Conservation (phyloP, 345 rosid genomes). For the Bretschneidera sinensis region DNA sequence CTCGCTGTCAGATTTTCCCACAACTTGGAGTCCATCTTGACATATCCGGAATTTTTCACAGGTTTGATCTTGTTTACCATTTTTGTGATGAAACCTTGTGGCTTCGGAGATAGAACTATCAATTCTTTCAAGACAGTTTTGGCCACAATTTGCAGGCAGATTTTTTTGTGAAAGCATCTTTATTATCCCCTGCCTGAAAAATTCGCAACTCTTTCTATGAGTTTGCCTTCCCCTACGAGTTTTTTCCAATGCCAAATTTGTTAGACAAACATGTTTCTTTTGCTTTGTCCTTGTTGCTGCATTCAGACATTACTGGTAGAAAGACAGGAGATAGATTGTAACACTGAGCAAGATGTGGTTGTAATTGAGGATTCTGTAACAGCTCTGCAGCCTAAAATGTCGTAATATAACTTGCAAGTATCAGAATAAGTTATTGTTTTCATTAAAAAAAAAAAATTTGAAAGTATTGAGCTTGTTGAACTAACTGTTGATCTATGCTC, state of each 20-base stretch:
- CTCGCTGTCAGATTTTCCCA: conserved; percentile 7
- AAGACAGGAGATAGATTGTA: conserved; percentile 40
- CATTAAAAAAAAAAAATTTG: neutral
- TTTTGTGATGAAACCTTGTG: neutral
- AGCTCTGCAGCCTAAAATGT: conserved; percentile 41
- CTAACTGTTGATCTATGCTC: conserved; percentile 50
- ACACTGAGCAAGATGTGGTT: conserved; percentile 39
- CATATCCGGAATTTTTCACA: neutral
- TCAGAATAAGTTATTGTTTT: neutral
- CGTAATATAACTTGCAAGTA: neutral
- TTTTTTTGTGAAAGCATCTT: neutral
- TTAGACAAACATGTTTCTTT: conserved; percentile 16
- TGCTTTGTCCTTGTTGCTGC: conserved; percentile 25
- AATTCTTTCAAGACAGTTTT: neutral
- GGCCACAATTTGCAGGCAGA: neutral
- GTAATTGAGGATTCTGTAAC: conserved; percentile 40
- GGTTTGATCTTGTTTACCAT: neutral
- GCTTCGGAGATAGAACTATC: neutral
- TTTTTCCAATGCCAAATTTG: conserved; percentile 14
- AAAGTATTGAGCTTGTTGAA: conserved; percentile 4
- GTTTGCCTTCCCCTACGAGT: conserved; percentile 15
- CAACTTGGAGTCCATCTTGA: too few relatives aligned
- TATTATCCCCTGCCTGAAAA: conserved; percentile 2
- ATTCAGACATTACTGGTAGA: conserved; percentile 39
- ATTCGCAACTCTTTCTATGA: conserved; percentile 15